Evolutionary conservation across 2,329 filamentous ascomycete species (phyloP).

Genomic region (Aspergillus sp.): DNA sequence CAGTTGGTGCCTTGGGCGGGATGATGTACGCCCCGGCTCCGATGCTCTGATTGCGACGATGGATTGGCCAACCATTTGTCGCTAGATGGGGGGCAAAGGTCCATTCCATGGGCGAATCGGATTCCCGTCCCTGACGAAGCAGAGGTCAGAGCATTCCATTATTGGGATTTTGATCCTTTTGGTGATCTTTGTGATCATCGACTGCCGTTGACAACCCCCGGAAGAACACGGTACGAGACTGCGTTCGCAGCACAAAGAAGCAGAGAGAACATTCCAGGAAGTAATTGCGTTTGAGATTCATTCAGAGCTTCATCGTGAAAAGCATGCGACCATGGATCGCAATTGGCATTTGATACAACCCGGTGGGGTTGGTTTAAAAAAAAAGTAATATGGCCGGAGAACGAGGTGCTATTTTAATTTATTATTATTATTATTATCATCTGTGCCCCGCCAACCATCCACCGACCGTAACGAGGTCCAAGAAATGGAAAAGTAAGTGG

Average conservation of each 20-base stretch:
- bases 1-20: constrained; percentile 27
- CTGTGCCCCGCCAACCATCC: neutral
- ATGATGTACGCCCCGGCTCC: constrained; percentile 30
- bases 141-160: no score
- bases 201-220: no score
- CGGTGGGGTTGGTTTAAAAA: constrained; percentile 14
- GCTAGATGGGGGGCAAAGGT: constrained; percentile 9
- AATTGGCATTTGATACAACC: constrained; percentile 17
- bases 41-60: constrained; percentile 15
- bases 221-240: no score
- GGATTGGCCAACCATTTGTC: constrained; percentile 23
- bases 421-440: neutral
- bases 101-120: constrained; percentile 18
- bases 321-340: constrained; percentile 12
- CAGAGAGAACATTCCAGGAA: neutral
- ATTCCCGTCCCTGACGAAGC: neutral
- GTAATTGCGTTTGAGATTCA: neutral
- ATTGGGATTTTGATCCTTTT: no score
- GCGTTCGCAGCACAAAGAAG: neutral
- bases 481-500: neutral
- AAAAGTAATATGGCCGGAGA: constrained; percentile 9
- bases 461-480: neutral
- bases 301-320: neutral
- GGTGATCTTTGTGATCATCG: no score
- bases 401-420: neutral